Conservation (phyloP, 805 yeast genomes). For the Cyberlindnera euphorbiae region DNA sequence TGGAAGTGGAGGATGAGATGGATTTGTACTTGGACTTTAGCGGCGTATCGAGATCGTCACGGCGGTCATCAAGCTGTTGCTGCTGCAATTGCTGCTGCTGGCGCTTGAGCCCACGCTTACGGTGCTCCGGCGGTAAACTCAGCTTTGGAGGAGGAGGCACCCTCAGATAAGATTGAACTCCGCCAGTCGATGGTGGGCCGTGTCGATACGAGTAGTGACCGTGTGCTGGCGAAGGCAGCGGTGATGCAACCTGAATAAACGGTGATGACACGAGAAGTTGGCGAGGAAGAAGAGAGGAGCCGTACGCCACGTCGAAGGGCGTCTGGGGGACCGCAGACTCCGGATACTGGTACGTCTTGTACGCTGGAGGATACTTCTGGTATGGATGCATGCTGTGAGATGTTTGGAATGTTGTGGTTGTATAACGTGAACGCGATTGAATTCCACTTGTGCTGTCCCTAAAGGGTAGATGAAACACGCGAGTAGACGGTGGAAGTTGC, state of each 20-base stretch:
- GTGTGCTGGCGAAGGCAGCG: conserved; percentile 24
- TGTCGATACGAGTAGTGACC: conserved; percentile 13
- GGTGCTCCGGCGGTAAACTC: conserved; percentile 18
- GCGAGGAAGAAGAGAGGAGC: conserved; percentile 58
- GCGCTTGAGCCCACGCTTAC: conserved; percentile 10
- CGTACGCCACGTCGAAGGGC: conserved; percentile 57
- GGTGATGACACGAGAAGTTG: conserved; percentile 60
- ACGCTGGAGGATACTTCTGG: conserved; percentile 21
- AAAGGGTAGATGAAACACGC: too few relatives aligned
- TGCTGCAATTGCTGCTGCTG: conserved; percentile 4
- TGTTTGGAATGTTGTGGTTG: not conserved
- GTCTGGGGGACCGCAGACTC: conserved; percentile 35
- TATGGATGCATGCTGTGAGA: conserved; percentile 14
- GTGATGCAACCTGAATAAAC: conserved; percentile 40
- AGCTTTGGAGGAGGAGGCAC: conserved; percentile 23
- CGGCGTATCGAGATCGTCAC: conserved; percentile 5
- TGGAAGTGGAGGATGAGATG: conserved; percentile 12
- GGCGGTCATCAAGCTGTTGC: not conserved
- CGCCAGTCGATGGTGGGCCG: not conserved
- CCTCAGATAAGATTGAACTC: conserved; percentile 6
- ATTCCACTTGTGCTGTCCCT: too few relatives aligned
- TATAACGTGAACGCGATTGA: too few relatives aligned
- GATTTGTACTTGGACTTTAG: conserved; percentile 11
- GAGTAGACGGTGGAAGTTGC: too few relatives aligned
- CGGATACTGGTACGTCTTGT: conserved; percentile 14